Conservation (phyloP, 129 eudicot genomes). For the Escallonia herrerae region DNA sequence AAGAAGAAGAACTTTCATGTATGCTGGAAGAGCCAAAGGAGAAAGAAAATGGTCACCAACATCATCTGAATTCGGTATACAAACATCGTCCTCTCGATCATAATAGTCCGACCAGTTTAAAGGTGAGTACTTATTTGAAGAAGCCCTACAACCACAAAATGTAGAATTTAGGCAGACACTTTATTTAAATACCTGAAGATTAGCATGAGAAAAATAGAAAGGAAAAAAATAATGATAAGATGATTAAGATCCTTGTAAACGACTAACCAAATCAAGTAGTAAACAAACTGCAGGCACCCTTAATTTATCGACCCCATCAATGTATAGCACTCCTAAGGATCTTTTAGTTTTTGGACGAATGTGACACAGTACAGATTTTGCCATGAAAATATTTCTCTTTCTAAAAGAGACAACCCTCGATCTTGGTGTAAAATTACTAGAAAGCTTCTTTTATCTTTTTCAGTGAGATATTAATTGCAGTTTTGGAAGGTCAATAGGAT, state of each 20-base stretch:
- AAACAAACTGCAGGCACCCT: background rate
- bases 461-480: background rate
- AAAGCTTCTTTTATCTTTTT: background rate
- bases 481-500: background rate
- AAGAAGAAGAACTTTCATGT: background rate
- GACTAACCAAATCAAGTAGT: background rate
- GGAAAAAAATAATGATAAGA: background rate
- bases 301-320: background rate
- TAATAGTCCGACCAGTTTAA: constrained; percentile 68
- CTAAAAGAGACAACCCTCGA: background rate
- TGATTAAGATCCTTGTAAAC: background rate
- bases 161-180: background rate
- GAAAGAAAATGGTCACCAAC: constrained; percentile 34
- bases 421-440: background rate
- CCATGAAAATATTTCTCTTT: too few relatives aligned
- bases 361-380: too few relatives aligned
- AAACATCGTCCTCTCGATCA: constrained; percentile 80
- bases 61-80: constrained; percentile 66
- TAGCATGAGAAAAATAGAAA: constrained; percentile 1
- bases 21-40: background rate
- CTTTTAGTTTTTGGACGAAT: background rate
- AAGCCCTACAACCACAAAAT: constrained; percentile 36
- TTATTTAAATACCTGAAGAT: background rate
- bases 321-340: background rate
- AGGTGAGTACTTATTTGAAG: constrained; percentile 69